A percentile compares a stretch with the other conserved stretches of the same genome.
Evolutionary conservation across 75 land plant species (phyloP).

Genomic region (Pinus albicaulis): DNA sequence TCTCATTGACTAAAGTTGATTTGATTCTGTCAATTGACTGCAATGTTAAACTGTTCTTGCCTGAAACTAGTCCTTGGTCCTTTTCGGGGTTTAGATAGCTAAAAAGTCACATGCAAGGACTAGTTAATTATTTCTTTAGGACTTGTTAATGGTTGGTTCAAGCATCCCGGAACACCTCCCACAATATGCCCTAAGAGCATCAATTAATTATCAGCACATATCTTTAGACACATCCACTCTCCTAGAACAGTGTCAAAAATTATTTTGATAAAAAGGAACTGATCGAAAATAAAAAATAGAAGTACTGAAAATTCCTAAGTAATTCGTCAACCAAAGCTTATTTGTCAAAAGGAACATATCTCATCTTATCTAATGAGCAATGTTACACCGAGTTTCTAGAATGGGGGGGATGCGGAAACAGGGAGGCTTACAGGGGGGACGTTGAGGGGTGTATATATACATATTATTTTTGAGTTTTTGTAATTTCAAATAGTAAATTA

Average conservation of each 20-base stretch:
- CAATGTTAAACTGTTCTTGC: background rate
- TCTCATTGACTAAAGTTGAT: background rate
- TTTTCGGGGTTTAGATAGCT: background rate
- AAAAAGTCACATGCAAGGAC: background rate
- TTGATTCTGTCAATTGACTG: background rate
- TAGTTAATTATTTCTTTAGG: background rate
- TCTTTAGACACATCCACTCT: too few relatives aligned
- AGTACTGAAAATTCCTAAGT: background rate
- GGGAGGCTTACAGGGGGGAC: too few relatives aligned
- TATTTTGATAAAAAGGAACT: background rate
- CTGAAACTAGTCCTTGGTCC: background rate
- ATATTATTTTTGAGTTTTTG: too few relatives aligned
- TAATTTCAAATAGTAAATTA: too few relatives aligned
- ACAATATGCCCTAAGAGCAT: background rate
- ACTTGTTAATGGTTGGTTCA: background rate
- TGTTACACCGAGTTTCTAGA: too few relatives aligned
- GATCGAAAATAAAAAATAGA: background rate
- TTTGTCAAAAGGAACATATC: background rate
- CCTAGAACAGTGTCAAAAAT: background rate
- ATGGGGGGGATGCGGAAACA: too few relatives aligned
- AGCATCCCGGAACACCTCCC: background rate
- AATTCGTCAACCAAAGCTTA: background rate
- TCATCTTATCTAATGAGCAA: background rate
- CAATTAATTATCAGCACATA: background rate
- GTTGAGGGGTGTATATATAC: too few relatives aligned